These are phyloP conservation scores for Trametes maxima DNA, from an alignment of 768 basidiomycete species.

Conservation along the genomic window DNA sequence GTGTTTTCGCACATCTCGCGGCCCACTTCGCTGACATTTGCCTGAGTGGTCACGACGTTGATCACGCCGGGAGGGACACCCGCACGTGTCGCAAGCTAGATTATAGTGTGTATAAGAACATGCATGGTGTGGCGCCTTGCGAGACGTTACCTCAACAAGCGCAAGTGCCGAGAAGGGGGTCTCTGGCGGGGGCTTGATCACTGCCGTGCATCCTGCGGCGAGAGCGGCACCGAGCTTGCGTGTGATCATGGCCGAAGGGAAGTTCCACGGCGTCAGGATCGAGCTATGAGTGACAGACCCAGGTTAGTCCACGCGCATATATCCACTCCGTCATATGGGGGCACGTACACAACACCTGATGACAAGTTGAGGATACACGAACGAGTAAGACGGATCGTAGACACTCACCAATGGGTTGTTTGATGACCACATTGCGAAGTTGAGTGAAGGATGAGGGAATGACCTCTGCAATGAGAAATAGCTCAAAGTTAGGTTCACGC, in stretches of 20 bases:
- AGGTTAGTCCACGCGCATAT: neutral
- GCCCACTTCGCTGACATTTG: slow-evolving; percentile 84
- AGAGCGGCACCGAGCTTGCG: slow-evolving; percentile 89
- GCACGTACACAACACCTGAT: slow-evolving; percentile 50
- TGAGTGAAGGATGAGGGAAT: slow-evolving; percentile 75
- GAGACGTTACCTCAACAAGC: slow-evolving; percentile 70
- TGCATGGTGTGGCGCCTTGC: neutral
- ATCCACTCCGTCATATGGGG: too few relatives aligned
- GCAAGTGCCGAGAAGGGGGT: slow-evolving; percentile 94
- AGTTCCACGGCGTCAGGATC: slow-evolving; percentile 89
- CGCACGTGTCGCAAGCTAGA: slow-evolving; percentile 79
- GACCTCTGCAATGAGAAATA: slow-evolving; percentile 52
- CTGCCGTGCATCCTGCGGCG: slow-evolving; percentile 94
- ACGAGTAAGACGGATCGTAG: neutral
- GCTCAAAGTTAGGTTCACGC: neutral
- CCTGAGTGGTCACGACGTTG: slow-evolving; percentile 89
- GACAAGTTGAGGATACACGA: neutral
- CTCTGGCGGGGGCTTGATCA: slow-evolving; percentile 94
- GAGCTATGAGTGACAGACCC: slow-evolving; percentile 46
- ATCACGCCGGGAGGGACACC: slow-evolving; percentile 94
- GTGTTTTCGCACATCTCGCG: slow-evolving; percentile 93
- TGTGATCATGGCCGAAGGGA: slow-evolving; percentile 93
- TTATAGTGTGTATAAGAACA: neutral
- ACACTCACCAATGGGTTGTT: slow-evolving; percentile 82
- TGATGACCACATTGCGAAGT: slow-evolving; percentile 84